Conservation (phyloP, 2,329 filamentous ascomycete genomes). For the Curvularia verruculosa region DNA sequence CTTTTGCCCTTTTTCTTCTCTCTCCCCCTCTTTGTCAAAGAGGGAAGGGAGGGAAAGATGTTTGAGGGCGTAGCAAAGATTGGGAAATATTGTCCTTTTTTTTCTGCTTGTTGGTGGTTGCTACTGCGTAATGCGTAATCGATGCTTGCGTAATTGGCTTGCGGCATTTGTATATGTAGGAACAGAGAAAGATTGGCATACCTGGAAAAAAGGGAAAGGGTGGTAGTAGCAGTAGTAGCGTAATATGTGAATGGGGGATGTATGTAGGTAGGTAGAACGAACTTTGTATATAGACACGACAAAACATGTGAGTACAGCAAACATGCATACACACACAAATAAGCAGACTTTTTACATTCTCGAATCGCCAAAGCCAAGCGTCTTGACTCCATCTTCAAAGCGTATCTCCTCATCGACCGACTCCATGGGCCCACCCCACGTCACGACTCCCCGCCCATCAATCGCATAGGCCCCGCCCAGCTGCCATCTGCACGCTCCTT, state of each 20-base stretch:
- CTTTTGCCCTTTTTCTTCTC: background rate
- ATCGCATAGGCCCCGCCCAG: slow-evolving; percentile 43
- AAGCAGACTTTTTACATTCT: slow-evolving; percentile 5
- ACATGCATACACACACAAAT: no score
- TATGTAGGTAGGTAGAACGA: no score
- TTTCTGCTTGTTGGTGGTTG: background rate
- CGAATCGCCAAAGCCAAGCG: slow-evolving; percentile 30
- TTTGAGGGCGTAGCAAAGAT: no score
- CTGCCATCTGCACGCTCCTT: slow-evolving; percentile 47
- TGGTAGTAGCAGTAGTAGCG: no score
- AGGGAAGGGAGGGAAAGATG: no score
- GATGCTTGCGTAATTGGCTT: background rate
- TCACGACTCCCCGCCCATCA: slow-evolving; percentile 40
- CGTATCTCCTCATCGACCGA: slow-evolving; percentile 42
- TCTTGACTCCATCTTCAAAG: slow-evolving; percentile 41
- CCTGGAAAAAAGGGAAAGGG: background rate
- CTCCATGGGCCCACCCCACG: slow-evolving; percentile 46
- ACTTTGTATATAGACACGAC: background rate
- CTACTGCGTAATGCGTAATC: background rate
- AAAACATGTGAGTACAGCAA: no score
- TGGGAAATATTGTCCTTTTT: background rate
- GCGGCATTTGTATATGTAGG: background rate
- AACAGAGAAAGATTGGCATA: background rate
- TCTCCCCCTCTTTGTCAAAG: no score
- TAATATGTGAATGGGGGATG: no score